Evolutionary conservation across 306 rosid species (phyloP).

Genomic region (Prunus fruticosa): DNA sequence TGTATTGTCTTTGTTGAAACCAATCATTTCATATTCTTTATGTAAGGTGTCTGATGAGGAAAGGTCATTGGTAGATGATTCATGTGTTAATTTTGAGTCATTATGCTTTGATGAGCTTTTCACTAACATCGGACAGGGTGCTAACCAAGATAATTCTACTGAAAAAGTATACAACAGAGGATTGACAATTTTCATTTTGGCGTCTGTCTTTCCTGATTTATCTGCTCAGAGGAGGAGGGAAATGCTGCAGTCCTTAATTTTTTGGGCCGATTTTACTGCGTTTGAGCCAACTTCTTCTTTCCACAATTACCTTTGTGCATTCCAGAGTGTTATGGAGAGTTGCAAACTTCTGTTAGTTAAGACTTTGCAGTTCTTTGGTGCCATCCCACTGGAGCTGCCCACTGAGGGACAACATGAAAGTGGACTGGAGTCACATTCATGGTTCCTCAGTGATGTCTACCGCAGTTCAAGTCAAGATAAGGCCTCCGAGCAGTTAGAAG

Average conservation of each 20-base stretch:
- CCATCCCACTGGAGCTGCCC: constrained; percentile 48
- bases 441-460: constrained; percentile 63
- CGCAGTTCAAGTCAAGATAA: constrained; percentile 28
- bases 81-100: constrained; percentile 76
- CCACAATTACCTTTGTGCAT: constrained; percentile 78
- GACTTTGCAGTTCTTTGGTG: constrained; percentile 50
- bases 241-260: constrained; percentile 57
- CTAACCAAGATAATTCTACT: constrained; percentile 34
- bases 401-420: constrained; percentile 36
- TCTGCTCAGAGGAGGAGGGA: constrained; percentile 67
- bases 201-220: constrained; percentile 71
- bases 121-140: constrained; percentile 44
- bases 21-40: constrained; percentile 81
- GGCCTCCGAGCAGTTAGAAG: constrained; percentile 38
- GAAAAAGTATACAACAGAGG: constrained; percentile 55
- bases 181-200: constrained; percentile 74
- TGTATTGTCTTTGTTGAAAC: constrained; percentile 63
- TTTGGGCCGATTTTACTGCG: constrained; percentile 63
- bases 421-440: constrained; percentile 35
- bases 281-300: constrained; percentile 69
- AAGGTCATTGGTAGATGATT: constrained; percentile 51
- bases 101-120: constrained; percentile 78
- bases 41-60: constrained; percentile 65
- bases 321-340: constrained; percentile 68
- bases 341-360: constrained; percentile 60